A percentile compares a stretch with the other conserved stretches of the same genome.
Conservation (phyloP, 768 basidiomycete species). For the Ramaria sp. region DNA sequence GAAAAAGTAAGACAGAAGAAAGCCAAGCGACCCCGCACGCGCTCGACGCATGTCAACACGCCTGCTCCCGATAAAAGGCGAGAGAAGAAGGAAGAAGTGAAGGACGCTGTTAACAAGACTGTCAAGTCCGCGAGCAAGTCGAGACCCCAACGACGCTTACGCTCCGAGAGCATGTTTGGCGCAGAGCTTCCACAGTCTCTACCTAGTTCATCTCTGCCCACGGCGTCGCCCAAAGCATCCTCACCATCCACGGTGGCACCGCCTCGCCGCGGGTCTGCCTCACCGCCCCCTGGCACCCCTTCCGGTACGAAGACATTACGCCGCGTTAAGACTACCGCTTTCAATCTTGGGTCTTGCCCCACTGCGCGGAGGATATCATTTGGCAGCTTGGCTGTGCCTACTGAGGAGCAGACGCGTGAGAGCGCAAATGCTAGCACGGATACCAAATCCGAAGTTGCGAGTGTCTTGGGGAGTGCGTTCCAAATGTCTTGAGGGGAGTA, state of each 20-base stretch:
- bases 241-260: constrained; percentile 9
- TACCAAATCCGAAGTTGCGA: constrained; percentile 16
- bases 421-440: constrained; percentile 12
- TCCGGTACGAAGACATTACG: constrained; percentile 35
- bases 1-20: constrained; percentile 49
- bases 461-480: constrained; percentile 58
- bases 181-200: constrained; percentile 45
- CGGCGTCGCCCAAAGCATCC: constrained; percentile 15
- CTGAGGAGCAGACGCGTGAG: constrained; percentile 24
- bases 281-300: constrained; percentile 18
- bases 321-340: constrained; percentile 30
- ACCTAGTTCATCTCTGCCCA: constrained; percentile 18
- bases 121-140: neutral
- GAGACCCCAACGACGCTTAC: constrained; percentile 10
- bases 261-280: constrained; percentile 16
- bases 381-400: constrained; percentile 33
- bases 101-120: constrained; percentile 14
- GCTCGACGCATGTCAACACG: neutral
- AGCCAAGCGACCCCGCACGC: constrained; percentile 48
- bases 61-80: constrained; percentile 15
- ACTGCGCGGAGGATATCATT: constrained; percentile 51
- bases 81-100: neutral
- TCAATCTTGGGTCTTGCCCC: constrained; percentile 16
- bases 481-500: constrained; percentile 35
- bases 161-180: constrained; percentile 59